phyloP scores from a whole-genome alignment of 2,329 filamentous ascomycete genomes.

The Coniella vitis region DNA sequence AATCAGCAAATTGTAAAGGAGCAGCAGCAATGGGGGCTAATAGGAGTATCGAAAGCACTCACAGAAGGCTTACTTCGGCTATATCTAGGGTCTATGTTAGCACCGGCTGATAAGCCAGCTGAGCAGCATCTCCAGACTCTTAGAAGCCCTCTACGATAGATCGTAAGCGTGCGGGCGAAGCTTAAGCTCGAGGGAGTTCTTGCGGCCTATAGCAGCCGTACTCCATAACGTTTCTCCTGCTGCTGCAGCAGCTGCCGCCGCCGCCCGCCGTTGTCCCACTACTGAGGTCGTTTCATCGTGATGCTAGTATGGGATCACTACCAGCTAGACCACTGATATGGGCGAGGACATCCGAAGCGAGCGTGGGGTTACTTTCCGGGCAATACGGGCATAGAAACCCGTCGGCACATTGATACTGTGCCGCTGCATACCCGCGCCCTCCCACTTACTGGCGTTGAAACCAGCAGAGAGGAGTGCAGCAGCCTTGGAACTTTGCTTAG shows the following conservation, averaged over 20 bases:
- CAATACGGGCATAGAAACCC: constrained; percentile 89
- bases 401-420: constrained; percentile 95
- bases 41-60: no score
- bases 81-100: no score
- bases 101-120: no score
- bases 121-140: constrained; percentile 63
- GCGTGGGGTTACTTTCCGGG: constrained; percentile 85
- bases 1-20: no score
- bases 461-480: constrained; percentile 94
- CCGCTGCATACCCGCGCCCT: constrained; percentile 86
- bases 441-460: constrained; percentile 96
- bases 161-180: constrained; percentile 49
- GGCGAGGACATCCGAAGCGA: constrained; percentile 82
- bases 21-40: no score
- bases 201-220: constrained; percentile 20
- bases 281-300: constrained; percentile 41
- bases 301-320: constrained; percentile 34
- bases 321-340: constrained; percentile 78
- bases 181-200: constrained; percentile 23
- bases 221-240: no score
- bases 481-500: constrained; percentile 62
- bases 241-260: no score
- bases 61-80: no score
- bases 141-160: constrained; percentile 62
- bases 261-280: constrained; percentile 45